Evolutionary conservation across 1,139 yeast species (phyloP).

Genomic region (Yamadazyma taylorii): DNA sequence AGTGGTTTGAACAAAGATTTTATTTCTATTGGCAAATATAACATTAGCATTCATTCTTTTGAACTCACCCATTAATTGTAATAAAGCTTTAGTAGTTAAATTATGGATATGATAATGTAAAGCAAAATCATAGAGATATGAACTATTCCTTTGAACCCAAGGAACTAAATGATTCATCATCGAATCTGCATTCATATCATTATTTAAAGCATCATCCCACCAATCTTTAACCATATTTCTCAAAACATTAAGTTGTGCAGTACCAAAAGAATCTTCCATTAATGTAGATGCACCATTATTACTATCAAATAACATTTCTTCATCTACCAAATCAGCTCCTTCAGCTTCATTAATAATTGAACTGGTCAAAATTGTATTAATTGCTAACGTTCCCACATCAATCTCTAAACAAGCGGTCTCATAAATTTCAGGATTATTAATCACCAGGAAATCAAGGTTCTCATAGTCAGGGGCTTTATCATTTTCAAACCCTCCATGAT

Average conservation of each 20-base stretch:
- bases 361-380: conserved; percentile 85
- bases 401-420: conserved; percentile 79
- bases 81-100: conserved; percentile 76
- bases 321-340: conserved; percentile 76
- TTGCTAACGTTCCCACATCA: conserved; percentile 72
- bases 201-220: conserved; percentile 90
- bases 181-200: conserved; percentile 74
- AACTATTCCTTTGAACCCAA: conserved; percentile 82
- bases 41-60: conserved; percentile 73
- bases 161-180: conserved; percentile 80
- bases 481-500: conserved; percentile 80
- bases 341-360: conserved; percentile 86
- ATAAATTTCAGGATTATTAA: conserved; percentile 81
- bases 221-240: conserved; percentile 78
- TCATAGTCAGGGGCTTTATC: conserved; percentile 58
- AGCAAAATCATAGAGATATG: conserved; percentile 73
- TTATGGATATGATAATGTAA: conserved; percentile 88
- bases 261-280: conserved; percentile 79
- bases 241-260: conserved; percentile 69
- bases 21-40: conserved; percentile 79
- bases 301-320: conserved; percentile 38
- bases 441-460: conserved; percentile 64
- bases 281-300: conserved; percentile 53
- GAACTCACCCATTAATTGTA: conserved; percentile 82
- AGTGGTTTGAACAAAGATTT: conserved; percentile 64